Percentiles rank a stretch among this genome's conserved stretches.
Evolutionary conservation across 2,329 filamentous ascomycete species (phyloP).

Genomic region (Cladosporium sphaerospermum): DNA sequence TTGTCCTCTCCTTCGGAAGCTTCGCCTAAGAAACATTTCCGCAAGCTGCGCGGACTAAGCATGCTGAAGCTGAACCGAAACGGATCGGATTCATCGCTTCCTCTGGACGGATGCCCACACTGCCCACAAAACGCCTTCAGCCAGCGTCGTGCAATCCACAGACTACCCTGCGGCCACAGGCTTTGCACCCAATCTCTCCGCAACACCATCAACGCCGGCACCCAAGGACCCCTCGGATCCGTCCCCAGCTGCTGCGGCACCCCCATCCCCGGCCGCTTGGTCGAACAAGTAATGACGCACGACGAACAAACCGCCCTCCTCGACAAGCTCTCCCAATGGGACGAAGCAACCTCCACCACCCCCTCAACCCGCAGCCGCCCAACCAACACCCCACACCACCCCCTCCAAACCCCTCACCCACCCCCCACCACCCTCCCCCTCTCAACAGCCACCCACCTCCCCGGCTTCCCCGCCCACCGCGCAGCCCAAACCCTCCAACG

Average conservation of each 20-base stretch:
- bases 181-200: conserved; percentile 30
- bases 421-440: conserved; percentile 18
- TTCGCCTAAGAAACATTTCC: conserved; percentile 28
- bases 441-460: not conserved
- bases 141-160: conserved; percentile 26
- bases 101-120: conserved; percentile 25
- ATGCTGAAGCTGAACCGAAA: conserved; percentile 24
- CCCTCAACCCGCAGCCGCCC: not conserved
- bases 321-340: conserved; percentile 28
- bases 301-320: conserved; percentile 33
- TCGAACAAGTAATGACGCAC: conserved; percentile 34
- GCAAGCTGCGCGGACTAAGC: conserved; percentile 28
- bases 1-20: conserved; percentile 24
- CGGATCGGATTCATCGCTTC: conserved; percentile 21
- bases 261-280: conserved; percentile 34
- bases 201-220: conserved; percentile 28
- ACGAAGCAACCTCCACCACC: conserved; percentile 20
- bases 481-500: conserved; percentile 24
- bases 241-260: conserved; percentile 37
- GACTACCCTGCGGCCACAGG: conserved; percentile 30
- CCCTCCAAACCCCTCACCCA: conserved; percentile 11
- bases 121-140: conserved; percentile 24
- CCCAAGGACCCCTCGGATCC: conserved; percentile 25
- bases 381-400: not conserved
- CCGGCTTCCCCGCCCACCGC: conserved; percentile 24